Base-by-base conservation (phyloP, 2,329 filamentous ascomycete genomes). In the Phaeophleospora eucalypticola region DNA sequence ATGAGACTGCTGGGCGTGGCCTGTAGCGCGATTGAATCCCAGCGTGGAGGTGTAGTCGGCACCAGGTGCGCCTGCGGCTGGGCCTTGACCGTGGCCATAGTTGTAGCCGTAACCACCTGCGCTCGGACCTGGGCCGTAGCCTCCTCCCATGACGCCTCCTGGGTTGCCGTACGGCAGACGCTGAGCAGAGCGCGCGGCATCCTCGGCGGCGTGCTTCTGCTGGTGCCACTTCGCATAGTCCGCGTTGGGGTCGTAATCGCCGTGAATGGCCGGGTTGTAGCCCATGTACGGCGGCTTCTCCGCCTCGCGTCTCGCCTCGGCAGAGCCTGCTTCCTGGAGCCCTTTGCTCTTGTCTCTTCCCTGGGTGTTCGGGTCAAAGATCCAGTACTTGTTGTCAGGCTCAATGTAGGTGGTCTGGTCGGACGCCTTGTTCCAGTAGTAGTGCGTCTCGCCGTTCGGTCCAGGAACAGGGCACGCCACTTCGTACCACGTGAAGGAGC, bases 181-280 rank as follows among this genome's bases (percentile, higher is more conserved):
- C n/a, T 14, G 10, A 12, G 36, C 16, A 6, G 53, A 53, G 1
- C 65, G 60, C 4, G 68, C 56, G 9, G 66, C 65, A 39, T 60
- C 57, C 4, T 68, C 67, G 34, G 68, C 54, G 1, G 63, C 60
- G 9, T 64, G 57, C 38, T 58, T 68, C 48, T 54, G 43, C 27
- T 63, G 46, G 45, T 66, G 64, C 29, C 49, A 65, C 36, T 62
- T 75, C 9, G 93, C 91, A 66, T 98, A 98, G 73, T 89, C 87
- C n/a, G 93, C 91, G 50, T 84, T 93, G 3, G 90, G 89, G 62
- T 98, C 93, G 73, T 96, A 98, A 71, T 90, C 86, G 58, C 93
- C 93, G 66, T 98, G 93, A 37, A 98, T 91, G 18, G 89, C 87
- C 1, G 93, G 93, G 65, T 97, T 95, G 72, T 98, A 98, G 51